phyloP scores from a whole-genome alignment of 1,284 basidiomycete species.

The Gymnopus androsaceus region DNA sequence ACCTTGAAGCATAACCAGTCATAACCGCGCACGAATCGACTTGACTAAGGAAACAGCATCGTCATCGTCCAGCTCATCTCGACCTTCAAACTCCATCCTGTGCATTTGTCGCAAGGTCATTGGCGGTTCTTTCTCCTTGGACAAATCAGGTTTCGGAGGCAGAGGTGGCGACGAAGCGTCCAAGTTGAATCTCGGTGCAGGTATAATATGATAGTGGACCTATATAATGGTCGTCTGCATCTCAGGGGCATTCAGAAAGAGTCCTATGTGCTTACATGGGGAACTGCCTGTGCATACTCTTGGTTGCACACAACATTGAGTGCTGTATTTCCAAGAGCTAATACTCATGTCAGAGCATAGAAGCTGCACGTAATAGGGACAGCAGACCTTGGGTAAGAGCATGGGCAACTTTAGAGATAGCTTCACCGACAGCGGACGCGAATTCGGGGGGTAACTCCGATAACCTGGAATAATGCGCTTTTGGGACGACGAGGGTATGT shows the following conservation, averaged over 20 bases:
- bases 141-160: conserved; percentile 13
- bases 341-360: not conserved
- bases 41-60: conserved; percentile 50
- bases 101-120: conserved; percentile 55
- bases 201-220: conserved; percentile 82
- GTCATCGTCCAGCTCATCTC: conserved; percentile 60
- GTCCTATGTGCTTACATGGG: conserved; percentile 61
- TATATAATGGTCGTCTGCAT: conserved; percentile 26
- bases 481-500: conserved; percentile 71
- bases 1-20: too few relatives aligned
- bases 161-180: not conserved
- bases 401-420: conserved; percentile 60
- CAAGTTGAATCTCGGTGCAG: conserved; percentile 63
- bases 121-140: conserved; percentile 27
- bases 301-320: conserved; percentile 79
- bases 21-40: conserved; percentile 49
- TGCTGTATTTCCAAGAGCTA: conserved; percentile 65
- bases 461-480: conserved; percentile 57
- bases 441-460: conserved; percentile 67
- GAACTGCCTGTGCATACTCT: conserved; percentile 79
- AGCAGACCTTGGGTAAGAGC: conserved; percentile 60
- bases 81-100: conserved; percentile 54
- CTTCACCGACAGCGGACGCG: conserved; percentile 59
- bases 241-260: conserved; percentile 4
- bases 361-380: conserved; percentile 1